These are phyloP conservation scores for Pyrenophora tritici-repentis DNA, from an alignment of 2,329 filamentous ascomycete genomes.

Conservation along the genomic window DNA sequence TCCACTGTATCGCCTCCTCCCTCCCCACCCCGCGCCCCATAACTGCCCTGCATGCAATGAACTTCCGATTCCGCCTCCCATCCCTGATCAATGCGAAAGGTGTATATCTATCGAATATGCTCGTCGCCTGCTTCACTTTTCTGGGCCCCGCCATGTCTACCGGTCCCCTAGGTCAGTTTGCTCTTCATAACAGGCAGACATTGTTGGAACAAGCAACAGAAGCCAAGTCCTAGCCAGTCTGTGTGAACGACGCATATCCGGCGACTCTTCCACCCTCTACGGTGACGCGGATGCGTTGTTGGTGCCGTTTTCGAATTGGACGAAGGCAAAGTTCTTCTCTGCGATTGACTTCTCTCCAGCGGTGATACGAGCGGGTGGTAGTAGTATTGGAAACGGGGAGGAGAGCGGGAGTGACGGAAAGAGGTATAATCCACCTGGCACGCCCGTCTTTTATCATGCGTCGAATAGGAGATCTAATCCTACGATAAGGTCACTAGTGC, in stretches of 20 bases:
- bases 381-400: background rate
- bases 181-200: constrained; percentile 17
- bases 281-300: constrained; percentile 13
- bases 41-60: constrained; percentile 49
- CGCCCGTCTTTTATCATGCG: constrained; percentile 19
- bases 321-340: constrained; percentile 16
- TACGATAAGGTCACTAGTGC: constrained; percentile 14
- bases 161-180: constrained; percentile 21
- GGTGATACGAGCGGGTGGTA: constrained; percentile 12
- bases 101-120: constrained; percentile 22
- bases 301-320: constrained; percentile 23
- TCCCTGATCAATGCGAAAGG: constrained; percentile 24
- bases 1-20: constrained; percentile 33
- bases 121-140: constrained; percentile 16
- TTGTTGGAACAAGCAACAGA: constrained; percentile 23
- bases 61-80: constrained; percentile 44
- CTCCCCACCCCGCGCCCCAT: constrained; percentile 37
- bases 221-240: constrained; percentile 28
- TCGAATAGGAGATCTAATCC: constrained; percentile 8
- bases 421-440: constrained; percentile 19
- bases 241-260: constrained; percentile 16
- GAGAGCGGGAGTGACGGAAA: background rate
- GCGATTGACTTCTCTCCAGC: constrained; percentile 28
- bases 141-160: constrained; percentile 12
- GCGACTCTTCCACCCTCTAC: constrained; percentile 27